Conservation (phyloP, 2,329 filamentous ascomycete species). For the Amesomyces nigricolor region DNA sequence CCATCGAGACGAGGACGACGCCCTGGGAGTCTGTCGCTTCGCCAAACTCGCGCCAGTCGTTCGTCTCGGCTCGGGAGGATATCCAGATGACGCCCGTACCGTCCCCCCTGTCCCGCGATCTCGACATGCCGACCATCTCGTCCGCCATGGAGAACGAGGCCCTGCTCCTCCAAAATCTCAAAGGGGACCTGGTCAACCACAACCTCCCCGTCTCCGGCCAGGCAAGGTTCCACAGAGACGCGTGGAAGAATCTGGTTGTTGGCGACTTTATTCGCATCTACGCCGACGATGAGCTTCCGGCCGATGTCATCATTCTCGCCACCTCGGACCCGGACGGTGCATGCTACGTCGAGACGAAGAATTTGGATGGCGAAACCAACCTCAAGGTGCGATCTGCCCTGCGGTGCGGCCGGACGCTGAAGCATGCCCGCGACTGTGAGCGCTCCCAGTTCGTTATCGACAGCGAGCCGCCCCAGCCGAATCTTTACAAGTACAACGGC, state of each 20-base stretch:
- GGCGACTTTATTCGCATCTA: constrained; percentile 96
- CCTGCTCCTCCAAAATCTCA: constrained; percentile 40
- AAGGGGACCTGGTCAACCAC: constrained; percentile 65
- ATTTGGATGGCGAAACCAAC: constrained; percentile 95
- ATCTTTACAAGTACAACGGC: constrained; percentile 91
- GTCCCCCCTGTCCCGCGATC: constrained; percentile 59
- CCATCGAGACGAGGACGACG: constrained; percentile 55
- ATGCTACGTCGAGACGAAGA: constrained; percentile 98
- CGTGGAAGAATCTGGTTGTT: constrained; percentile 92
- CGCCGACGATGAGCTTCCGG: constrained; percentile 91
- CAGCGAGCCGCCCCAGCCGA: constrained; percentile 85
- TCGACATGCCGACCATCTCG: constrained; percentile 30
- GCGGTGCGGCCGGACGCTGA: constrained; percentile 74
- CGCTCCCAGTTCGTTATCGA: constrained; percentile 80
- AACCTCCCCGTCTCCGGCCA: constrained; percentile 58
- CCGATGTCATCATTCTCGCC: constrained; percentile 85
- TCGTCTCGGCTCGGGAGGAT: constrained; percentile 55
- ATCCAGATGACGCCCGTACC: constrained; percentile 96
- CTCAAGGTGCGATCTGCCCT: constrained; percentile 90
- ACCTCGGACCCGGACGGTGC: constrained; percentile 91
- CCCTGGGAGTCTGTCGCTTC: constrained; percentile 51
- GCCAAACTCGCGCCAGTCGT: constrained; percentile 45
- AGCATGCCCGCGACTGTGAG: constrained; percentile 89
- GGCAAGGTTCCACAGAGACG: constrained; percentile 84
- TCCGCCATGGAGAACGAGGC: constrained; percentile 36